These are phyloP conservation scores for Hypoxylon sp. DNA, from an alignment of 2,329 filamentous ascomycete species.

Conservation along the genomic window DNA sequence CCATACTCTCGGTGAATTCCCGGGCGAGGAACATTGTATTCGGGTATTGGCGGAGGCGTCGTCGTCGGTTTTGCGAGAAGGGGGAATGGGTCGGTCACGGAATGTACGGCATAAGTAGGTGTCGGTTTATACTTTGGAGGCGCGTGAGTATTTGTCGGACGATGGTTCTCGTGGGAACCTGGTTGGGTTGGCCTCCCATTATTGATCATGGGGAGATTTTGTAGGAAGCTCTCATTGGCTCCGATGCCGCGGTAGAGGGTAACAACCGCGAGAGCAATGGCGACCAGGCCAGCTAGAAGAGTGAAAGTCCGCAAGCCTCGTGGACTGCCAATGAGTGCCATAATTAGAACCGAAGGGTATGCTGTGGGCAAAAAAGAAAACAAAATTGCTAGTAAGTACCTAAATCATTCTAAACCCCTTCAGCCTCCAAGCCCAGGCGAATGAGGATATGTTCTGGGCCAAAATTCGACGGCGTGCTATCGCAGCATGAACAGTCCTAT, in stretches of 20 bases:
- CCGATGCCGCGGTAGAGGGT: conserved; percentile 40
- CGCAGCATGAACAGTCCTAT: not conserved
- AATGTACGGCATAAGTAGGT: conserved; percentile 39
- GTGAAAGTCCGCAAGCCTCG: conserved; percentile 38
- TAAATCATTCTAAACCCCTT: conserved; percentile 32
- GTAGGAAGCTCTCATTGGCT: conserved; percentile 40
- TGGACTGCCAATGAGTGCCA: conserved; percentile 35
- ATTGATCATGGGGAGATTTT: conserved; percentile 44
- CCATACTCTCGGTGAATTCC: conserved; percentile 53
- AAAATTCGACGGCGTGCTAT: not conserved
- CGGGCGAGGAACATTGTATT: conserved; percentile 54
- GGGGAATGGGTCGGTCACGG: conserved; percentile 48
- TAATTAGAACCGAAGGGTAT: conserved; percentile 25
- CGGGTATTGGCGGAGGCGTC: conserved; percentile 52
- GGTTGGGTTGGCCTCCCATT: conserved; percentile 28
- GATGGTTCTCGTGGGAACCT: conserved; percentile 23
- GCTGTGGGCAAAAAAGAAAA: conserved; percentile 8
- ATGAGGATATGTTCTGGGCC: not conserved
- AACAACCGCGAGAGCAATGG: conserved; percentile 40
- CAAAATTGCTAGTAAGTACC: conserved; percentile 9
- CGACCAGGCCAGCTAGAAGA: conserved; percentile 42
- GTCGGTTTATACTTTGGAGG: conserved; percentile 51
- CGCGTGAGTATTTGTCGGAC: conserved; percentile 45
- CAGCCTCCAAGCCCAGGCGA: conserved; percentile 1
- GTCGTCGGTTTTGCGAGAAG: conserved; percentile 44